Evolutionary conservation across 495 filamentous ascomycete species (phyloP), one percentile per base, ranked within the genome.

Genomic region (Neurospora sp.): DNA sequence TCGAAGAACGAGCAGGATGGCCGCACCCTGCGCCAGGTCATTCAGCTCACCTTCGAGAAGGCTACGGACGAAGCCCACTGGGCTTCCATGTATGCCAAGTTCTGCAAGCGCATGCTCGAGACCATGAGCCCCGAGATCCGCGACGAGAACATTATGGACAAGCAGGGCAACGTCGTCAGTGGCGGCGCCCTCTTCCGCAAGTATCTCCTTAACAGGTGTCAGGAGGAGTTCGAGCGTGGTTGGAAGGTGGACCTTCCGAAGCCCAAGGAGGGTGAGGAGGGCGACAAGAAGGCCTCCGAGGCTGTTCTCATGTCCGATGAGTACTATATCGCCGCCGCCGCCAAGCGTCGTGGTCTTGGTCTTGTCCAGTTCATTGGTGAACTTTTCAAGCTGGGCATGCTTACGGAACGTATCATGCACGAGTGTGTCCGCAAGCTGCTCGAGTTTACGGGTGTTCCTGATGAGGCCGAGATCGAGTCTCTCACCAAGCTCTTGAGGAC

Each of bases 361-460:
- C 88, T 99, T 71, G 94, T 99, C 76, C 94, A 98, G 83, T 98
- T 99, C 85, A 99, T 99, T 82, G 96, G 96, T 84, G 96, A 99
- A 81, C 90, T 99, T 44, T 99, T 96, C 89, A 98, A 98, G 86
- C 89, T 99, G 74, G 89, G 91, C 77, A 99, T 99, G 96, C 88
- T 99, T 82, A 99, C 96, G 69, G 92, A 97, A 81, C 93, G 94
- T 82, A 98, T 99, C 85, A 99, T 99, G 96, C 96, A 98, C 85
- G 94, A 98, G 84, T 99, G 96, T 87, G 93, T 98, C 14, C 90
- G 92, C 86, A 97, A 97, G 83, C 86, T 98, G 71, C 93, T 98
- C 71, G 95, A 99, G 82, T 98, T 96, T 82, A 90, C 94, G 77
- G 96, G 94, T 73, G 82, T 93, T 74, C 96, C 96, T 20, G 96